These are phyloP conservation scores for Rhizopogon vinicolor DNA, from an alignment of 768 basidiomycete genomes.

Conservation along the genomic window DNA sequence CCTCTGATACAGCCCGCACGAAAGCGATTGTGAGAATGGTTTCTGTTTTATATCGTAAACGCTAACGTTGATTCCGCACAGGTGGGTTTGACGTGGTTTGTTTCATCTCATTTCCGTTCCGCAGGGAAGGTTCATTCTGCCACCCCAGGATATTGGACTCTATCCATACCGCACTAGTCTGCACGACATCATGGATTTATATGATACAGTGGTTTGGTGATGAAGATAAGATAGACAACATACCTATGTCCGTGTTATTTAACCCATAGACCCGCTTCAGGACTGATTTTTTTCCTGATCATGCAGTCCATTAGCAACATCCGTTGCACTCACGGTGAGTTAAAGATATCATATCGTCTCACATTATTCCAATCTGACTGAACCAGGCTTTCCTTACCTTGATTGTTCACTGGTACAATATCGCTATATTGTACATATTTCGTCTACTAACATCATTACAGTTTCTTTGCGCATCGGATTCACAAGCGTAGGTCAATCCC, in stretches of 20 bases:
- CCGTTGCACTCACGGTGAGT: slow-evolving; percentile 26
- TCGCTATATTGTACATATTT: not conserved
- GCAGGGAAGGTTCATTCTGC: not conserved
- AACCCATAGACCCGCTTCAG: not conserved
- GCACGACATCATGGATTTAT: slow-evolving; percentile 37
- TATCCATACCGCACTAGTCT: slow-evolving; percentile 36
- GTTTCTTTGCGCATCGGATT: slow-evolving; percentile 38
- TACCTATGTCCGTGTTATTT: slow-evolving; percentile 35
- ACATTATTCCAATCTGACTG: slow-evolving; percentile 16
- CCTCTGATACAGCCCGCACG: slow-evolving; percentile 11
- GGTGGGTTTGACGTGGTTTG: slow-evolving; percentile 23
- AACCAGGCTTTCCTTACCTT: slow-evolving; percentile 41
- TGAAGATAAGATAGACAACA: slow-evolving; percentile 30
- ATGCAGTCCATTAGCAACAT: slow-evolving; percentile 13
- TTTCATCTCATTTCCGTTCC: not conserved
- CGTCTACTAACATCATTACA: slow-evolving; percentile 5
- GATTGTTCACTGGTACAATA: slow-evolving; percentile 43
- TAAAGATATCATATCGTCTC: not conserved
- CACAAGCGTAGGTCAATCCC: slow-evolving; percentile 29
- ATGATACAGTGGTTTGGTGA: slow-evolving; percentile 41
- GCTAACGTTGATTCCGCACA: not conserved
- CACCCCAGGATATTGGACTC: slow-evolving; percentile 30
- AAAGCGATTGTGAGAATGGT: slow-evolving; percentile 19
- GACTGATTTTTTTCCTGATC: not conserved
- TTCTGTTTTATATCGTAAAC: not conserved